Percentiles rank a stretch among this genome's conserved stretches.
phyloP scores from a whole-genome alignment of 1,284 basidiomycete species.

The Athelia psychrophila region DNA sequence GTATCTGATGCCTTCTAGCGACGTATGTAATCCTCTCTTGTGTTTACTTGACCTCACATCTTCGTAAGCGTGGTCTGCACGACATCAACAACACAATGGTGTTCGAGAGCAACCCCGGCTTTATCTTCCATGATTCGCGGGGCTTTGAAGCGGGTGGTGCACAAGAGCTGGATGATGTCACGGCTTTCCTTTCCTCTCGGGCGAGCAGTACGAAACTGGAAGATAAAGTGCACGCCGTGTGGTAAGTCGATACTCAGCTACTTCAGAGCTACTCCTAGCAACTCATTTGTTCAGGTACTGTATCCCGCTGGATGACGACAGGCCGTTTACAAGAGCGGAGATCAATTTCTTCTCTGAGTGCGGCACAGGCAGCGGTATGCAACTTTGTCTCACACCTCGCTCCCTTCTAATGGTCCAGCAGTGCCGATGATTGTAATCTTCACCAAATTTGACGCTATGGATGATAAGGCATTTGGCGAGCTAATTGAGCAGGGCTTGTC shows the following conservation, averaged over 20 bases:
- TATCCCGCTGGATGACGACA: neutral
- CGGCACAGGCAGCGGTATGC: conserved; percentile 1
- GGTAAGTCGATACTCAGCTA: conserved; percentile 9
- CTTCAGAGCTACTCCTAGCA: neutral
- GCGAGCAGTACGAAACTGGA: conserved; percentile 1
- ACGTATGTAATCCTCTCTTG: neutral
- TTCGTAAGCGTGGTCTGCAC: conserved; percentile 14
- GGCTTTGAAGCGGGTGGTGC: conserved; percentile 22
- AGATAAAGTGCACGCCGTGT: conserved; percentile 23
- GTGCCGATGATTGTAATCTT: neutral
- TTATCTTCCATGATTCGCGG: conserved; percentile 27
- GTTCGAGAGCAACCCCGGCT: conserved; percentile 11
- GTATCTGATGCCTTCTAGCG: neutral
- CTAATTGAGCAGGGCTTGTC: neutral
- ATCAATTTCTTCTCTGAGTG: neutral
- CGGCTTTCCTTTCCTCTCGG: conserved; percentile 15
- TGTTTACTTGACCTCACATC: neutral
- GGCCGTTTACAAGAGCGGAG: neutral
- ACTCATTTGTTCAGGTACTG: neutral
- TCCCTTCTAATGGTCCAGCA: neutral
- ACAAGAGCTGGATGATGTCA: conserved; percentile 16
- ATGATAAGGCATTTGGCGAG: neutral
- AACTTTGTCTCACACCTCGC: neutral
- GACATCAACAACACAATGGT: conserved; percentile 16
- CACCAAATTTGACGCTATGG: neutral